These are phyloP conservation scores for Acorus gramineus DNA, from an alignment of 106 monocot genomes.

Conservation along the genomic window DNA sequence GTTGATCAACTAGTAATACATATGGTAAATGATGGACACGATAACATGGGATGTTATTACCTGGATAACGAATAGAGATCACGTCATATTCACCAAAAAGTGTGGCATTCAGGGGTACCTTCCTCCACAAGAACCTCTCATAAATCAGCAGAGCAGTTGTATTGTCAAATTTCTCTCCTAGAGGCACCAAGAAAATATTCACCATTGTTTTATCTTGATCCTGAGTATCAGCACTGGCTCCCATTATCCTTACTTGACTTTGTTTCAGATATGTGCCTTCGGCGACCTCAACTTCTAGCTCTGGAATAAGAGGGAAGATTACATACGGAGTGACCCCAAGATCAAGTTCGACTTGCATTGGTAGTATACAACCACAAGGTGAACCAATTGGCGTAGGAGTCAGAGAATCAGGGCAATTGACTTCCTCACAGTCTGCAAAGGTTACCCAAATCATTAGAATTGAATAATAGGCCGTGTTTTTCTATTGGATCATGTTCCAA, in stretches of 20 bases:
- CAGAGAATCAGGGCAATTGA: conserved; percentile 49
- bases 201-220: conserved; percentile 68
- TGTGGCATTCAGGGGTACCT: conserved; percentile 46
- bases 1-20: too few species aligned
- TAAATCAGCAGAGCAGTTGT: conserved; percentile 68
- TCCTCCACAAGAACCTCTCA: conserved; percentile 74
- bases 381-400: conserved; percentile 69
- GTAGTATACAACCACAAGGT: conserved; percentile 87
- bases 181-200: conserved; percentile 65
- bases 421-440: conserved; percentile 28
- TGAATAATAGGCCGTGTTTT: too few species aligned
- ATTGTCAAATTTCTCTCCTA: conserved; percentile 81
- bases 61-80: conserved; percentile 69
- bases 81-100: conserved; percentile 81
- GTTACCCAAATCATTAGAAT: too few species aligned
- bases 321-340: conserved; percentile 52
- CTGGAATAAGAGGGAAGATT: conserved; percentile 53
- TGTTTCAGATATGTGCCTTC: conserved; percentile 88
- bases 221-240: conserved; percentile 47
- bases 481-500: too few species aligned
- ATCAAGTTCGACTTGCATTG: conserved; percentile 66
- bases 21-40: too few species aligned
- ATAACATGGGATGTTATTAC: conserved; percentile 16
- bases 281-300: conserved; percentile 84
- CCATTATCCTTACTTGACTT: conserved; percentile 98